Conservation (phyloP, 1,284 basidiomycete species). For the Sporisorium graminicola region DNA sequence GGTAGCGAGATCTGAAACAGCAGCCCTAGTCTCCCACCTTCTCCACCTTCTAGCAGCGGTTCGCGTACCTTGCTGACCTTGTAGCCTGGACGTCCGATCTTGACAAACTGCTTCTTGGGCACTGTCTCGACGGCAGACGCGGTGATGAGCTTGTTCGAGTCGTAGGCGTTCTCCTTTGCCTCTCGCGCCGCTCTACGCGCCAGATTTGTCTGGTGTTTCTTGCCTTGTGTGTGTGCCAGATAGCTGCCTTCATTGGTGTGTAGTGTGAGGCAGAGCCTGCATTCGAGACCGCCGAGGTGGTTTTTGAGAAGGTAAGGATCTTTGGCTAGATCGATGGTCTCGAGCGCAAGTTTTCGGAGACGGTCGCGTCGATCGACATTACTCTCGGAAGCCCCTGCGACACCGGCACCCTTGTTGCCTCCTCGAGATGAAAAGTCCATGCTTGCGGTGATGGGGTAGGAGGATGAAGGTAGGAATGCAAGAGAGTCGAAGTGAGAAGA, state of each 20-base stretch:
- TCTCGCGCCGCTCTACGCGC: constrained; percentile 94
- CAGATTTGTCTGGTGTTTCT: constrained; percentile 99
- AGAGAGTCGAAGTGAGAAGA: neutral
- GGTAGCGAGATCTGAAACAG: constrained; percentile 97
- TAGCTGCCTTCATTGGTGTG: constrained; percentile 99
- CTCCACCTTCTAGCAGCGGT: constrained; percentile 46
- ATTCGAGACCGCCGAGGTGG: constrained; percentile 95
- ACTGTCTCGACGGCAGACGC: constrained; percentile 34
- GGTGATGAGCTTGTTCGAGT: constrained; percentile 74
- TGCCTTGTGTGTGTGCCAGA: constrained; percentile 98
- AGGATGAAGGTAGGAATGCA: neutral
- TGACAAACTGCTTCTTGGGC: constrained; percentile 78
- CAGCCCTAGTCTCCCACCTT: constrained; percentile 78
- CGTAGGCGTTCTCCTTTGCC: constrained; percentile 78
- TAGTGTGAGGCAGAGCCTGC: constrained; percentile 94
- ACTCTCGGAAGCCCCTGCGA: constrained; percentile 85
- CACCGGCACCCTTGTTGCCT: constrained; percentile 69
- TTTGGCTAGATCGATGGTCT: constrained; percentile 70
- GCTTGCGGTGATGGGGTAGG: neutral
- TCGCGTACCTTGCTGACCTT: constrained; percentile 90
- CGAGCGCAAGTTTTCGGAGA: constrained; percentile 83
- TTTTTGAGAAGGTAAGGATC: constrained; percentile 99
- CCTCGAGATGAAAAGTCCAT: constrained; percentile 69
- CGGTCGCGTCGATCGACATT: constrained; percentile 96
- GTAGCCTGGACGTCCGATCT: constrained; percentile 96